Base-by-base conservation (phyloP, 1,139 yeast genomes). In the Kodamaea arcana region DNA sequence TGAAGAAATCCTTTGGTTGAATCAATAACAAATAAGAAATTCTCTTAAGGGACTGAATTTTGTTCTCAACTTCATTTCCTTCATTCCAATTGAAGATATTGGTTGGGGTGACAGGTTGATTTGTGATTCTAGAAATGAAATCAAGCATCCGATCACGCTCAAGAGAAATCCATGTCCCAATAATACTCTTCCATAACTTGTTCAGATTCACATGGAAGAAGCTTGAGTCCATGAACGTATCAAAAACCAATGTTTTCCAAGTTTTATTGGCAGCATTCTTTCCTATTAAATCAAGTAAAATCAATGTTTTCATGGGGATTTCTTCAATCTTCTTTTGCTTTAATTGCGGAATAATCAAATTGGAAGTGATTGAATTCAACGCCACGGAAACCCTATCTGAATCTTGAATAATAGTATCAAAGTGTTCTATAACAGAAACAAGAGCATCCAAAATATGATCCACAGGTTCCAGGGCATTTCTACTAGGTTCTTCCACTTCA, bases 61-160 rank as follows among this genome's bases (percentile, higher is more conserved):
- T 72, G 36, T 60, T 62, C 20, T 72, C 75, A 22, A 78, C 62
- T 44, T 83, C 92, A 13, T 83, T 77, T 42, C 51, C 54, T 42
- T 86, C 95, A 43, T 80, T 79, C 90, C 94, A 84, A 28, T 75
- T 78, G 56, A 85, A 84, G 18, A 83, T 64, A 9, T 77, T 76
- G 11, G 80, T 68, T 0, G 81, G 65, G 4, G 80, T 62, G 1
- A 79, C 60, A 32, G 58, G 55, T 20, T 72, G 69, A 32, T 67
- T 61, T 1, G 78, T 57, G n/a, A 82, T 51, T 39, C 73, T 62
- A 14, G 62, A 37, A 24, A 81, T 52, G 33, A 78, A 62, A 18
- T 85, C 95, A 3, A 55, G 52, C 32, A 83, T 53, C 34, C 74
- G 76, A 7, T 80, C 90, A 32, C 72, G 72, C 37, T 83, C 90